Conservation (phyloP, 305 asterid genomes). For the Solanum hybrid region DNA sequence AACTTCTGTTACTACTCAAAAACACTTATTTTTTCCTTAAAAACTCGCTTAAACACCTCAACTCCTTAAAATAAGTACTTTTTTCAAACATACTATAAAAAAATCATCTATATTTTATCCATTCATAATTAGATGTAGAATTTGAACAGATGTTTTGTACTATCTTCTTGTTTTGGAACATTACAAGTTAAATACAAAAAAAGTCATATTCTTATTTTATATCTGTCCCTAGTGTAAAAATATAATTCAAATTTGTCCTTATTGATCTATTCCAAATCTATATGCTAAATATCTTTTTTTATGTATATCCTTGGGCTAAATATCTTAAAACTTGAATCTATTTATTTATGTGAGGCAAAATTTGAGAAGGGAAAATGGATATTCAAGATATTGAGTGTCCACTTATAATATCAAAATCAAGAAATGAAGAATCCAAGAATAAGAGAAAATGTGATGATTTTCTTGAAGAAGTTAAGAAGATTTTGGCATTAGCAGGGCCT, state of each 20-base stretch:
- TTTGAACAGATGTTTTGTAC: neutral
- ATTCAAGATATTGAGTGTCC: constrained; percentile 11
- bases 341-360: neutral
- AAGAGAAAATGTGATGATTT: neutral
- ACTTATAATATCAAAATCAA: constrained; percentile 1
- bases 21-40: neutral
- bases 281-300: neutral
- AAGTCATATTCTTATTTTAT: neutral
- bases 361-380: neutral
- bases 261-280: neutral
- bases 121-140: neutral
- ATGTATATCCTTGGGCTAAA: neutral
- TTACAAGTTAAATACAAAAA: neutral
- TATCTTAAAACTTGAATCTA: neutral
- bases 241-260: neutral
- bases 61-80: neutral
- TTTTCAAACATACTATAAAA: neutral
- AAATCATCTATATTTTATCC: neutral
- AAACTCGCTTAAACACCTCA: neutral
- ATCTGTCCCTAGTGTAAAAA: neutral
- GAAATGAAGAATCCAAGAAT: neutral
- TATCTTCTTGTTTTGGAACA: neutral
- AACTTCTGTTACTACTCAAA: neutral
- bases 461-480: constrained; percentile 11
- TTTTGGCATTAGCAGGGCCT: constrained; percentile 16